Base-by-base conservation (phyloP, 2,329 filamentous ascomycete species). In the Fusarium sp. region DNA sequence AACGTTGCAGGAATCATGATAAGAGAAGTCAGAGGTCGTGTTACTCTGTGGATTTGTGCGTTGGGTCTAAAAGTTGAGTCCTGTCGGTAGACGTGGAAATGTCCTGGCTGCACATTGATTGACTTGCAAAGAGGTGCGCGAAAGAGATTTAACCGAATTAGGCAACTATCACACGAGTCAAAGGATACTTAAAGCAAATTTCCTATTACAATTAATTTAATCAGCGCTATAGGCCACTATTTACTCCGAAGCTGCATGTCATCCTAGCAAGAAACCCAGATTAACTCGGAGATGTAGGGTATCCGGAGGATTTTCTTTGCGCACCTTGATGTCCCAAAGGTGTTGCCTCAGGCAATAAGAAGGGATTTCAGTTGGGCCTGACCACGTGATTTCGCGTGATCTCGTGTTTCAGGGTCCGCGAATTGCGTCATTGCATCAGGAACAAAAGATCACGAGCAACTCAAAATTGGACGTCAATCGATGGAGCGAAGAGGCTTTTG, bases 311-410 rank as follows among this genome's bases (percentile, higher is more conserved):
- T 48, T 48, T 9, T 48, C 14, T 32, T 3, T 20, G 48, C 10
- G 27, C 27, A 54, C 48, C 48, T 54, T 54, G 48, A 54, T 54
- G 48, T 9, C 48, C 48, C 11, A 14, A 32, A 54, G 7, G 14
- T 0, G 0, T 1, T 34, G 18, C 48, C 48, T 54, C 27, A 54
- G 48, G 48, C 48, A 20, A 4, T 5, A 52, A 30, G 23, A 6
- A 32, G 8, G 2, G 30, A 8, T 3, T 3, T 10, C 6, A 10
- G 3, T 9, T 52, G 30, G 34, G 20, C 6, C 5, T 3, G 2
- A 37, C 2, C 56, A 59, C 35, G 56, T 59, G 56, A 59, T n/a
- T 59, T 59, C 56, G 56, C 35, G 56, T 39, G 54, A 57, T 57
- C 6, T 57, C 54, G 54, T 57, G 54, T 57, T 57, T 57, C 20